Conservation (phyloP, 257 asterid genomes). For the Plantago major region DNA sequence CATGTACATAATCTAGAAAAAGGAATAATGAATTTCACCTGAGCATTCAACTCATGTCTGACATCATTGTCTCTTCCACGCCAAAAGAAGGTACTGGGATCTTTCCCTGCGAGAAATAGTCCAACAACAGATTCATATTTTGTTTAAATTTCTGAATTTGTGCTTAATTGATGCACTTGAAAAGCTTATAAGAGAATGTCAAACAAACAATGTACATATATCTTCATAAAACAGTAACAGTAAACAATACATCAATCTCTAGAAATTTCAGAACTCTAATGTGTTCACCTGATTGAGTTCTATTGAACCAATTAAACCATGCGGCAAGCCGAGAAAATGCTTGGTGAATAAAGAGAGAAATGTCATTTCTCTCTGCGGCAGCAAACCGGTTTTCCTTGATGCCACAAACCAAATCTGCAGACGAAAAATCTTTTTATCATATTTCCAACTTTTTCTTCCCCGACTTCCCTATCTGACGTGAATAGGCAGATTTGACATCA, state of each 20-base stretch:
- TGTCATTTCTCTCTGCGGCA: conserved; percentile 49
- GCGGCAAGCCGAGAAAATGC: conserved; percentile 88
- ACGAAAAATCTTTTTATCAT: conserved; percentile 15
- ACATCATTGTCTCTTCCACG: conserved; percentile 82
- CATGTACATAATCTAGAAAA: too few relatives aligned
- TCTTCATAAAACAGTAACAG: not conserved
- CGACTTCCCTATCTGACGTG: too few relatives aligned
- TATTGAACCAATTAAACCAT: conserved; percentile 94
- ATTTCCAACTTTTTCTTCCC: conserved; percentile 1
- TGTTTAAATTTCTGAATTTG: too few relatives aligned
- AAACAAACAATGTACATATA: not conserved
- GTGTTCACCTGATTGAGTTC: conserved; percentile 77
- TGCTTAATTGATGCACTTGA: too few relatives aligned
- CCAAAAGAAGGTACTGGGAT: conserved; percentile 74
- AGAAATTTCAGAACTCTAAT: conserved; percentile 11
- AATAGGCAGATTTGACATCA: too few relatives aligned
- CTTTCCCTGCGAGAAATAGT: conserved; percentile 53
- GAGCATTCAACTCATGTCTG: conserved; percentile 79
- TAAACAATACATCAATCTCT: conserved; percentile 11
- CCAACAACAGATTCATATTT: conserved; percentile 10
- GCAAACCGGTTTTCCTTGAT: conserved; percentile 62
- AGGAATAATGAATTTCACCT: conserved; percentile 57
- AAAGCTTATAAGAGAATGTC: too few relatives aligned
- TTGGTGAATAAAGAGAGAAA: conserved; percentile 59
- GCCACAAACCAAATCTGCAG: conserved; percentile 64